Evolutionary conservation across 768 basidiomycete species (phyloP).

Genomic region (Tricholoma hemisulphureum): DNA sequence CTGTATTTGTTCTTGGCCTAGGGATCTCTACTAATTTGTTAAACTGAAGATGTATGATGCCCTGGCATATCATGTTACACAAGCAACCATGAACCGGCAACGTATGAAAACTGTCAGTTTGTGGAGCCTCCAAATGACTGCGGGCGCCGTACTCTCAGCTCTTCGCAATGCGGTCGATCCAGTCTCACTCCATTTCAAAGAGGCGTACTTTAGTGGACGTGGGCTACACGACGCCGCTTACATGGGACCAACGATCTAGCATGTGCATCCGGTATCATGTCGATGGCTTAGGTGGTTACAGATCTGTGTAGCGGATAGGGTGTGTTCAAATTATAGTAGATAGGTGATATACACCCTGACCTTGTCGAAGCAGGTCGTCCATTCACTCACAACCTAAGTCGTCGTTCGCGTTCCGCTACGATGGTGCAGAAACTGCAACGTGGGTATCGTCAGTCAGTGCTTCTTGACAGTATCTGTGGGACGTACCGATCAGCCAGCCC

Average conservation of each 20-base stretch:
- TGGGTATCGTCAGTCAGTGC: not conserved
- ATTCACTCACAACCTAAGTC: not conserved
- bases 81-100: constrained; percentile 80
- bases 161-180: constrained; percentile 79
- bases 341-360: not conserved
- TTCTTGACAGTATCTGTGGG: too few species aligned
- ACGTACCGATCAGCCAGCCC: constrained; percentile 7
- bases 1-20: constrained; percentile 7
- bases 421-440: constrained; percentile 4
- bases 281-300: not conserved
- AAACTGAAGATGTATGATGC: constrained; percentile 78
- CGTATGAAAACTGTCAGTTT: constrained; percentile 87
- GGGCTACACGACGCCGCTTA: constrained; percentile 14
- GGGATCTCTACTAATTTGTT: constrained; percentile 1
- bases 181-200: constrained; percentile 44
- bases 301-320: not conserved
- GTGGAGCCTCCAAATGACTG: constrained; percentile 95
- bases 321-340: not conserved
- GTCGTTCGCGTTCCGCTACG: constrained; percentile 5
- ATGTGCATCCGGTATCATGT: not conserved
- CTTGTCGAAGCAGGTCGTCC: not conserved
- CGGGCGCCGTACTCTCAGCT: constrained; percentile 78
- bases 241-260: constrained; percentile 10
- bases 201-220: constrained; percentile 40
- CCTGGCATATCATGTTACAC: constrained; percentile 91